Conservation (phyloP, 2,329 filamentous ascomycete genomes). For the Ceratocystis ficicola region DNA sequence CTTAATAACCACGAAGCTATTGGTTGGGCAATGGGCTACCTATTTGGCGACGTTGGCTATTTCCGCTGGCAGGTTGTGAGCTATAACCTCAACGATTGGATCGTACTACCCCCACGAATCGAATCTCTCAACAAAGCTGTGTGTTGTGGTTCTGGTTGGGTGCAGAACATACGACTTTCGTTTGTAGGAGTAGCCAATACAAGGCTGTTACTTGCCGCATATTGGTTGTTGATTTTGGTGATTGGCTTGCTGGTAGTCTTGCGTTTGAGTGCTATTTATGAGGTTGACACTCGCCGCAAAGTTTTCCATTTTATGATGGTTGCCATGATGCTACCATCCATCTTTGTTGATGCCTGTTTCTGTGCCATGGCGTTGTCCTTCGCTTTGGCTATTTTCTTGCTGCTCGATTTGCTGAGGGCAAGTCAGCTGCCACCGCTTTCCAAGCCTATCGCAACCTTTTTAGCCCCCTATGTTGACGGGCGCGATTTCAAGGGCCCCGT, state of each 20-base stretch:
- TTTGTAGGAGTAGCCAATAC: slow-evolving; percentile 66
- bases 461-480: slow-evolving; percentile 89
- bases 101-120: slow-evolving; percentile 49
- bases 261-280: slow-evolving; percentile 60
- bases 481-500: slow-evolving; percentile 86
- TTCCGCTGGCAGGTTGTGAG: slow-evolving; percentile 61
- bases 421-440: slow-evolving; percentile 85
- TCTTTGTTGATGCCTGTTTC: slow-evolving; percentile 76
- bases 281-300: slow-evolving; percentile 91
- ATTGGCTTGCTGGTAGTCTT: slow-evolving; percentile 64
- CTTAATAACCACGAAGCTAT: slow-evolving; percentile 67
- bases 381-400: slow-evolving; percentile 69
- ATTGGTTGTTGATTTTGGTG: slow-evolving; percentile 59
- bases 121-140: slow-evolving; percentile 21
- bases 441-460: slow-evolving; percentile 70
- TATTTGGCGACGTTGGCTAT: slow-evolving; percentile 64
- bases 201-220: slow-evolving; percentile 61
- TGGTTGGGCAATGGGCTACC: slow-evolving; percentile 83
- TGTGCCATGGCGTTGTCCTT: slow-evolving; percentile 67
- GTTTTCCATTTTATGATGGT: slow-evolving; percentile 99
- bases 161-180: slow-evolving; percentile 51
- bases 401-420: slow-evolving; percentile 80
- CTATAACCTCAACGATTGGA: slow-evolving; percentile 60
- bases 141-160: slow-evolving; percentile 44
- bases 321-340: slow-evolving; percentile 78